Conservation (phyloP, 1,139 yeast genomes). For the Hyphopichia khmerensis region DNA sequence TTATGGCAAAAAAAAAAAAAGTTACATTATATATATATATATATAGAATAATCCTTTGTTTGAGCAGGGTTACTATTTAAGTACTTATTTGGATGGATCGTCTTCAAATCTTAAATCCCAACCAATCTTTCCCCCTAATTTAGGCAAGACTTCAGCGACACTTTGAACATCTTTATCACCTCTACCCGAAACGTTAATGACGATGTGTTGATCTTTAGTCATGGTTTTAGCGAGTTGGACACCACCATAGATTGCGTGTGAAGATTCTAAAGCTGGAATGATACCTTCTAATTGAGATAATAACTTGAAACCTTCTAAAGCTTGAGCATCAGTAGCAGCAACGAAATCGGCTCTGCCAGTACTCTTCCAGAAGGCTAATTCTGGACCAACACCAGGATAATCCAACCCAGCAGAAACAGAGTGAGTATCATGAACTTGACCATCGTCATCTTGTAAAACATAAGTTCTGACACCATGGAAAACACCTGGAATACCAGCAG, state of each 20-base stretch:
- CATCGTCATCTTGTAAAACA: constrained; percentile 86
- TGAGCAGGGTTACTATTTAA: not conserved
- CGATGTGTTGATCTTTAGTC: constrained; percentile 74
- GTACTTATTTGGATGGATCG: constrained; percentile 36
- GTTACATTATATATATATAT: too few relatives aligned
- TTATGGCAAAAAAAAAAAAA: too few relatives aligned
- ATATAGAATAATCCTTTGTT: too few relatives aligned
- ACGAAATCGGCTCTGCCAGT: constrained; percentile 88
- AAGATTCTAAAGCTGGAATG: constrained; percentile 95
- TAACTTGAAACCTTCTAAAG: constrained; percentile 83
- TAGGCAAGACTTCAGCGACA: constrained; percentile 92
- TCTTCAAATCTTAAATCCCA: constrained; percentile 93
- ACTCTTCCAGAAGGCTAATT: constrained; percentile 91
- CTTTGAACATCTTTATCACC: constrained; percentile 99
- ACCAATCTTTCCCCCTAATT: constrained; percentile 82
- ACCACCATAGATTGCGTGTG: constrained; percentile 95
- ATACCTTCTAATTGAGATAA: constrained; percentile 95
- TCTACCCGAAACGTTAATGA: constrained; percentile 92
- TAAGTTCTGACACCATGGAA: constrained; percentile 97
- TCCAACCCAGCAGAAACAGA: constrained; percentile 98
- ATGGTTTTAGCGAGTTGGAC: constrained; percentile 83
- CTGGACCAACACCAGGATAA: constrained; percentile 99
- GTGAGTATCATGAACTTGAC: constrained; percentile 97
- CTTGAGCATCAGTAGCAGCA: constrained; percentile 94
- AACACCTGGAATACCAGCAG: constrained; percentile 94